Evolutionary conservation across 306 rosid genomes (phyloP).

Genomic region (Spatholobus suberectus): DNA sequence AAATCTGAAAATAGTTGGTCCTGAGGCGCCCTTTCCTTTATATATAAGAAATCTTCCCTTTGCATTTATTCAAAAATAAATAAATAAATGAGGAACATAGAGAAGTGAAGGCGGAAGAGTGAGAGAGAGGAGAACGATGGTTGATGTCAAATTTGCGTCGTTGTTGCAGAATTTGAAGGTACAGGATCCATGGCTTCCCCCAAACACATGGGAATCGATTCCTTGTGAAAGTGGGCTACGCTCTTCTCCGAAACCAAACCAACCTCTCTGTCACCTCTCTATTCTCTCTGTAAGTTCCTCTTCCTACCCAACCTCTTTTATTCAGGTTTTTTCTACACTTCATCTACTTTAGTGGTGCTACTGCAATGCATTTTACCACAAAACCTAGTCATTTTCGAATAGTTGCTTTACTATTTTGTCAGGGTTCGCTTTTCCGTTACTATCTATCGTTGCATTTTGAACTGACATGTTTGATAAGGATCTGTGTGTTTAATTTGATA

Average conservation of each 20-base stretch:
- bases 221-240: slow-evolving; percentile 60
- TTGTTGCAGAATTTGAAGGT: slow-evolving; percentile 70
- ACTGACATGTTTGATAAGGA: background rate
- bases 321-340: too few relatives aligned
- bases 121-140: slow-evolving; percentile 14
- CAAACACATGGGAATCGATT: slow-evolving; percentile 80
- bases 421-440: background rate
- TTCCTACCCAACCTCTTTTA: background rate
- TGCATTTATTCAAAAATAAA: background rate
- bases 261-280: slow-evolving; percentile 44
- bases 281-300: slow-evolving; percentile 71
- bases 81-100: too few relatives aligned
- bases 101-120: background rate
- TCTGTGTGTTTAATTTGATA: background rate
- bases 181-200: slow-evolving; percentile 82
- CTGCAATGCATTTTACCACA: background rate
- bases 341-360: too few relatives aligned
- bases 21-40: background rate
- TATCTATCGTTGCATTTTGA: background rate
- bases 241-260: slow-evolving; percentile 40
- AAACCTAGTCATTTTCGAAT: background rate
- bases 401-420: background rate
- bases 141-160: slow-evolving; percentile 58
- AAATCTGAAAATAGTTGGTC: background rate
- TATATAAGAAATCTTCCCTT: too few relatives aligned